These are phyloP conservation scores for Alternaria sp. DNA, from an alignment of 2,329 filamentous ascomycete genomes.

Conservation along the genomic window DNA sequence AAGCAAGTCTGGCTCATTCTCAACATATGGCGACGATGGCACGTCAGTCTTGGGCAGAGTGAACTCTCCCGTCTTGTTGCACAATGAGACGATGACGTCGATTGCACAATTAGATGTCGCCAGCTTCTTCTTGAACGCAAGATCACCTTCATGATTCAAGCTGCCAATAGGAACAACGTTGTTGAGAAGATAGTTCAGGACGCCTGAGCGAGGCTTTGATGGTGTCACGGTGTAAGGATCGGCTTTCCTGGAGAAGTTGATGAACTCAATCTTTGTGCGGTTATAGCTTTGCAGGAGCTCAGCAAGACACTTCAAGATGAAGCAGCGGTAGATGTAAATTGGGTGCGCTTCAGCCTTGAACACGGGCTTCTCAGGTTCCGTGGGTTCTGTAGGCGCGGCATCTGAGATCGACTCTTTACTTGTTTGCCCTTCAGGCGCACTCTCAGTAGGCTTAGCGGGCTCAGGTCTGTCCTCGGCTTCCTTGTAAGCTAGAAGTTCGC, in stretches of 20 bases:
- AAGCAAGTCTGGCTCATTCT: constrained; percentile 82
- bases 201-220: constrained; percentile 89
- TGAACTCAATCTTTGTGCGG: constrained; percentile 95
- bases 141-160: constrained; percentile 75
- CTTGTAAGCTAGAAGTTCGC: constrained; percentile 88
- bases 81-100: constrained; percentile 83
- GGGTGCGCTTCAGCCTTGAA: constrained; percentile 95
- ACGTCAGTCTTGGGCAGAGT: constrained; percentile 61
- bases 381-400: constrained; percentile 23
- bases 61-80: constrained; percentile 85
- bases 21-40: constrained; percentile 58
- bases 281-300: constrained; percentile 93
- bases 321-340: constrained; percentile 96
- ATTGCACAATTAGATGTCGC: constrained; percentile 88
- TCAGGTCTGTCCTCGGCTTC: constrained; percentile 88
- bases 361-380: constrained; percentile 68
- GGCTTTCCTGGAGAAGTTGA: constrained; percentile 95
- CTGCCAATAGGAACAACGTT: constrained; percentile 74
- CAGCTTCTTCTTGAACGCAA: constrained; percentile 81
- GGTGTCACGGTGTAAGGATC: constrained; percentile 85
- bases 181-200: constrained; percentile 92
- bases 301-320: constrained; percentile 88
- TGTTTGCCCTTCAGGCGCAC: constrained; percentile 41
- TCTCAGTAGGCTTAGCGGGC: constrained; percentile 54
- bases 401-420: constrained; percentile 19